Evolutionary conservation across 1,284 basidiomycete species (phyloP).

Genomic region (Malassezia slooffiae): DNA sequence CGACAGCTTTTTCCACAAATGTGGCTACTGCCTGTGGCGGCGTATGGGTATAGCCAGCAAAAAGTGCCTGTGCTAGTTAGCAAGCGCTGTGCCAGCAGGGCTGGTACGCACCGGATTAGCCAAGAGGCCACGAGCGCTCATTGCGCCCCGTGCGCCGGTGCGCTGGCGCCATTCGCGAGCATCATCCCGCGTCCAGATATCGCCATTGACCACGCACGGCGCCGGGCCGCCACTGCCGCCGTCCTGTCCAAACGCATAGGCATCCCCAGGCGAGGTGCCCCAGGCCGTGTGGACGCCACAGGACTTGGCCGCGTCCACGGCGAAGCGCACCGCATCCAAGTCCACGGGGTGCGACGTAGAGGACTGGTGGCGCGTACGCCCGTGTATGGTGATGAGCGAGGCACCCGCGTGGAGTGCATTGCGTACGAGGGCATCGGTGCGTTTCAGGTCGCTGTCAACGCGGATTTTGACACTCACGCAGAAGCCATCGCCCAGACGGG

Average conservation of each 20-base stretch:
- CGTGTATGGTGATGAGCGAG: conserved; percentile 54
- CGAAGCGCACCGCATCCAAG: conserved; percentile 52
- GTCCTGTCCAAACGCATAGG: conserved; percentile 18
- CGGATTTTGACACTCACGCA: conserved; percentile 57
- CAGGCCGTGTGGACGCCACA: conserved; percentile 26
- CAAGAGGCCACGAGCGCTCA: conserved; percentile 56
- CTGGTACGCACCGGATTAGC: conserved; percentile 54
- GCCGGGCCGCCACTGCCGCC: conserved; percentile 49
- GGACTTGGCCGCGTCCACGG: conserved; percentile 49
- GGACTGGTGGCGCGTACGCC: conserved; percentile 53
- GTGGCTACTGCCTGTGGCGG: conserved; percentile 50
- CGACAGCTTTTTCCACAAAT: conserved; percentile 50
- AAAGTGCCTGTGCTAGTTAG: conserved; percentile 49
- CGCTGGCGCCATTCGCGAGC: conserved; percentile 49
- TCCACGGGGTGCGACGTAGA: conserved; percentile 52
- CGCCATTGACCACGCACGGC: conserved; percentile 55
- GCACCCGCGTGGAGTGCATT: conserved; percentile 50
- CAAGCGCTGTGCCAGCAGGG: too few relatives aligned
- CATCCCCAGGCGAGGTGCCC: conserved; percentile 22
- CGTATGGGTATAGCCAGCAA: conserved; percentile 52
- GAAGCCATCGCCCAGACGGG: conserved; percentile 51
- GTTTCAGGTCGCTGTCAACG: conserved; percentile 51
- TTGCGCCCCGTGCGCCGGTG: conserved; percentile 53
- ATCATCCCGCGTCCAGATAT: conserved; percentile 52
- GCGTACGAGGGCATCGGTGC: conserved; percentile 52